These are phyloP conservation scores for Colletotrichum lupini DNA, from an alignment of 2,329 filamentous ascomycete species.

Conservation along the genomic window DNA sequence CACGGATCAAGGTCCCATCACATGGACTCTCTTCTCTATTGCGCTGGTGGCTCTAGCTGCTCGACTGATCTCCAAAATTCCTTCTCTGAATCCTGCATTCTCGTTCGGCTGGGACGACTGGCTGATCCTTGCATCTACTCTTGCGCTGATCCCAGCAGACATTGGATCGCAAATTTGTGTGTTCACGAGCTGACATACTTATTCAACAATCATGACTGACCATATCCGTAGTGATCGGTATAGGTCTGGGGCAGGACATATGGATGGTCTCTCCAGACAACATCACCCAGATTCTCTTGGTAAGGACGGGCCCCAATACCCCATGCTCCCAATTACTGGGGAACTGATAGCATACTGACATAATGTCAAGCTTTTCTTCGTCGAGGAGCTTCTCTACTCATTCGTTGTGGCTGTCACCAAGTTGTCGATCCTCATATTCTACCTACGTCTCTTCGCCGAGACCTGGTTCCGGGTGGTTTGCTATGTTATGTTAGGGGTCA, in stretches of 20 bases:
- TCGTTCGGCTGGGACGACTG: conserved; percentile 12
- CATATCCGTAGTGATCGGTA: not conserved
- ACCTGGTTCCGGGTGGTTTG: conserved; percentile 10
- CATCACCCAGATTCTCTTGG: conserved; percentile 21
- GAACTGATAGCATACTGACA: not conserved
- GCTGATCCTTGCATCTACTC: conserved; percentile 6
- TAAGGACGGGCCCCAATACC: not conserved
- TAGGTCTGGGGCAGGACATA: conserved; percentile 14
- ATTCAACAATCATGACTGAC: not conserved
- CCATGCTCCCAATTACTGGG: not conserved
- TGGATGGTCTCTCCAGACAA: conserved; percentile 17
- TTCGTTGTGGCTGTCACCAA: conserved; percentile 18
- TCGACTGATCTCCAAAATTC: not conserved
- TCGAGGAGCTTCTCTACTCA: conserved; percentile 16
- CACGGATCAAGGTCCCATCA: conserved; percentile 4
- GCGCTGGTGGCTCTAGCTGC: not conserved
- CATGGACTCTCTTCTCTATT: conserved; percentile 11
- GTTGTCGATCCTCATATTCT: conserved; percentile 18
- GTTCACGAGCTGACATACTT: not conserved
- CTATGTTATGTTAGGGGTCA: not conserved
- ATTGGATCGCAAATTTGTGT: conserved; percentile 9
- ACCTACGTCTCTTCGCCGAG: conserved; percentile 11
- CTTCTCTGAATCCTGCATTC: conserved; percentile 10
- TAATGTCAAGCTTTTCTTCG: conserved; percentile 5
- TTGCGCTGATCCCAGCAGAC: not conserved